Evolutionary conservation across 495 filamentous ascomycete species (phyloP).

Genomic region (Friedmanniomyces simplex): DNA sequence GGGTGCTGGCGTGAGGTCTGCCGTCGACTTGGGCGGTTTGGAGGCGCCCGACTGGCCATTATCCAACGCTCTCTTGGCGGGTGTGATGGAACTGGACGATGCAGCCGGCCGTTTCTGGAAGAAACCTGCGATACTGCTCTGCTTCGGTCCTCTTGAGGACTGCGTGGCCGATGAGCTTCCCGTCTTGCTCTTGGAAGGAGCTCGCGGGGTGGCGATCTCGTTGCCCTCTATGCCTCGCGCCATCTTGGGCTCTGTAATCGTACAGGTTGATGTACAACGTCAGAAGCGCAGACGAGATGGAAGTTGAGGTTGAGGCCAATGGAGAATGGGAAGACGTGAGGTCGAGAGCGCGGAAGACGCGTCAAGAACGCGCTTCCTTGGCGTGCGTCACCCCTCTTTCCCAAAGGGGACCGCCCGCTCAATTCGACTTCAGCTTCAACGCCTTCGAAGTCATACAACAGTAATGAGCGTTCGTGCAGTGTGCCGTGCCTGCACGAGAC

Average conservation of each 20-base stretch:
- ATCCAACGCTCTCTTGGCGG: constrained; percentile 37
- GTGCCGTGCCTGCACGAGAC: neutral
- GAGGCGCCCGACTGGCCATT: constrained; percentile 24
- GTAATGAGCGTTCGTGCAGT: neutral
- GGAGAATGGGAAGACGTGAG: neutral
- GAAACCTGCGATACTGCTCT: constrained; percentile 76
- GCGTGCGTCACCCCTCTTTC: neutral
- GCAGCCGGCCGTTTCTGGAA: constrained; percentile 57
- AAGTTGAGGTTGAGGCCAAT: neutral
- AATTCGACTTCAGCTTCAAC: neutral
- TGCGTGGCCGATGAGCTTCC: constrained; percentile 26
- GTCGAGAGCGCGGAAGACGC: neutral
- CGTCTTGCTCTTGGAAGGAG: constrained; percentile 19
- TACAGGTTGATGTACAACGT: neutral
- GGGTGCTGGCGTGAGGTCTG: constrained; percentile 57
- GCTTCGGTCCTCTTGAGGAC: constrained; percentile 45
- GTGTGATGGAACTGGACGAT: constrained; percentile 23
- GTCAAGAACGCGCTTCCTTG: neutral
- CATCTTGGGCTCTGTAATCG: constrained; percentile 18
- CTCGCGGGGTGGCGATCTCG: constrained; percentile 30
- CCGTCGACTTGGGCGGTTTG: constrained; percentile 10
- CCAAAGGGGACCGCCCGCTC: neutral
- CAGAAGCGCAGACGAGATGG: neutral
- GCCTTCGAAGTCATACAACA: neutral
- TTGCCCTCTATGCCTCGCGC: constrained; percentile 35